Percentiles rank a stretch among this genome's conserved stretches.
Conservation (phyloP, 2,329 filamentous ascomycete genomes). For the Colletotrichum sp. region DNA sequence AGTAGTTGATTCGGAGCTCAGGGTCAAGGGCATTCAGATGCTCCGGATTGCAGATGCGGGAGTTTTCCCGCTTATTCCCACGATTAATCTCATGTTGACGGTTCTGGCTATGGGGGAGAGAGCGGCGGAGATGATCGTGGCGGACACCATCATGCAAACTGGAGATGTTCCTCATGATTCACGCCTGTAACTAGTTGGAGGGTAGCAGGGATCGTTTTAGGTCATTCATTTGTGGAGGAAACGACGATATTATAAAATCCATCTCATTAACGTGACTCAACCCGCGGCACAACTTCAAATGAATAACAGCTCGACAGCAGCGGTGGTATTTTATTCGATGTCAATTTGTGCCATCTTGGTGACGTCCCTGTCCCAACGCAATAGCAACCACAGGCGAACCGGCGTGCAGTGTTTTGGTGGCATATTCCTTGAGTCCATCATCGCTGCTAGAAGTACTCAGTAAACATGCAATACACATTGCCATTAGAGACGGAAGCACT, state of each 20-base stretch:
- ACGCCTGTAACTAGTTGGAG: not conserved
- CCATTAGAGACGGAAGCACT: not conserved
- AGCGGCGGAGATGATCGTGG: not conserved
- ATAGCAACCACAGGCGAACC: not conserved
- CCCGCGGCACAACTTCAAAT: not conserved
- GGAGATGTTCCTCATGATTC: not conserved
- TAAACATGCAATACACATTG: not conserved
- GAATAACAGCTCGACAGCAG: not conserved
- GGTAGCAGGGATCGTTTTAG: not conserved
- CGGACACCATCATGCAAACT: not conserved
- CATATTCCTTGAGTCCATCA: not conserved
- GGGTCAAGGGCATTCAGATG: not conserved
- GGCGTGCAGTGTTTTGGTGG: not conserved
- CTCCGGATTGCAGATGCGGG: not conserved
- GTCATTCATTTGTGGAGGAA: not conserved
- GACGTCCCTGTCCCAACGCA: no score
- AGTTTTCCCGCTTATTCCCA: not conserved
- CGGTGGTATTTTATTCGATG: no score
- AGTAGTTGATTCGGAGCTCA: not conserved
- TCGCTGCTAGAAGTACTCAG: not conserved
- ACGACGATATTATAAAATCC: not conserved
- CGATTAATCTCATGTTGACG: not conserved
- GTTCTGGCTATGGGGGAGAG: not conserved
- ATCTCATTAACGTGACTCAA: not conserved
- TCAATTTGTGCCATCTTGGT: no score